Base-by-base conservation (phyloP, 192 early-diverging fungal species). In the Backusella parvicylindrica region DNA sequence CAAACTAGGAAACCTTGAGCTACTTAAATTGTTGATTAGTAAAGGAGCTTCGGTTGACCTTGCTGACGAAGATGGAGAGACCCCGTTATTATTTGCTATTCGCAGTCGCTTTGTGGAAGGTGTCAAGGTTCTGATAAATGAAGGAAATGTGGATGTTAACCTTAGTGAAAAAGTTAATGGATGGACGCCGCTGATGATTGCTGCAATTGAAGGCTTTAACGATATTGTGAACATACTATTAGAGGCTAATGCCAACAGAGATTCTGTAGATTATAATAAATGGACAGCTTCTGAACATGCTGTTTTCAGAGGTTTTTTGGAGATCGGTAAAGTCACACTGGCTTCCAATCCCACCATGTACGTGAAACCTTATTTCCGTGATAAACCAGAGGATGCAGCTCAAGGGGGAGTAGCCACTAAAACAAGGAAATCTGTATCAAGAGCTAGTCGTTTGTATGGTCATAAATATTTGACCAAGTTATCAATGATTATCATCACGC, bases 41-140 rank as follows among this genome's bases (percentile, higher is more conserved):
- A 74, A 79, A 36, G 86, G 88, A 16, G 89, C 89, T 26, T 76
- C 91, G 64, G 70, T 85, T 33, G 86, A 93, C 77, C 70, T 87
- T 35, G 77, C 83, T 16, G 91, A 94, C 75, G 79, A 90, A 32
- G 90, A 92, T 64, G 91, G 90, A n/a, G 93, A 92, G 77, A 88
- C 90, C 0, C 81, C 89, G 1, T 60, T 92, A 16, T 82, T 88
- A 21, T 73, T 90, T 60, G 83, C 87, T 8, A 76, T 85, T 37
- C 83, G 86, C 26, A 83, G 79, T 67, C 88, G 88, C 6, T 87
- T 83, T 65, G 53, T 79, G 18, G 87, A 84, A 15, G 89, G 89
- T 69, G 82, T 89, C 8, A 68, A 67, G 43, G 56, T 87, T 11
- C 69, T 92, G 30, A 73, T 91, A 30, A 81, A 77, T 35, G 68